Evolutionary conservation across 169 alveolate genomes (phyloP).

Genomic region (Eimeria praecox): DNA sequence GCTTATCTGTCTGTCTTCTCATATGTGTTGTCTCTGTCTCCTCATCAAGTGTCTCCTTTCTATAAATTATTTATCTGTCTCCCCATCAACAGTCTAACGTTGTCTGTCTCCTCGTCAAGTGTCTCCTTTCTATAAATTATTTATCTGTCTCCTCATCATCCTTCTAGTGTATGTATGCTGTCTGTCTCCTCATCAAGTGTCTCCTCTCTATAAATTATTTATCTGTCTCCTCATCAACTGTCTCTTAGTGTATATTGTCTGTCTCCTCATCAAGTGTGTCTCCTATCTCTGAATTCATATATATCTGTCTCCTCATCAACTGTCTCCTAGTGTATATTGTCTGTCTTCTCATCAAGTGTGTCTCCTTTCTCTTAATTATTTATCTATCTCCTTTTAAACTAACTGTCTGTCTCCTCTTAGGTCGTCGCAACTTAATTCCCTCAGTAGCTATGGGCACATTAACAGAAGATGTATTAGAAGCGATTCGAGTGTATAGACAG

Average conservation of each 20-base stretch:
- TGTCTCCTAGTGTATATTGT: neutral
- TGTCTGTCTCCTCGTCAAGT: neutral
- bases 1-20: no score
- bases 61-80: neutral
- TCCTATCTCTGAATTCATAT: neutral
- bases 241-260: neutral
- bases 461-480: conserved; percentile 18
- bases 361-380: no score
- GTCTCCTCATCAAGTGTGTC: neutral
- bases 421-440: conserved; percentile 59
- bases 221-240: neutral
- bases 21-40: neutral
- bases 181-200: neutral
- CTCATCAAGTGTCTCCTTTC: neutral
- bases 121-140: neutral
- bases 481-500: conserved; percentile 74
- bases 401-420: conserved; percentile 39
- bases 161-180: neutral
- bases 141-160: no score
- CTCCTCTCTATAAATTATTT: no score
- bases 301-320: no score
- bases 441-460: conserved; percentile 72
- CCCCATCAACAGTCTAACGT: neutral
- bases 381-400: neutral
- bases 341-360: no score